A percentile compares a stretch with the other conserved stretches of the same genome.
Conservation (phyloP, 768 basidiomycete species). For the Leucosporidium yakuticum region DNA sequence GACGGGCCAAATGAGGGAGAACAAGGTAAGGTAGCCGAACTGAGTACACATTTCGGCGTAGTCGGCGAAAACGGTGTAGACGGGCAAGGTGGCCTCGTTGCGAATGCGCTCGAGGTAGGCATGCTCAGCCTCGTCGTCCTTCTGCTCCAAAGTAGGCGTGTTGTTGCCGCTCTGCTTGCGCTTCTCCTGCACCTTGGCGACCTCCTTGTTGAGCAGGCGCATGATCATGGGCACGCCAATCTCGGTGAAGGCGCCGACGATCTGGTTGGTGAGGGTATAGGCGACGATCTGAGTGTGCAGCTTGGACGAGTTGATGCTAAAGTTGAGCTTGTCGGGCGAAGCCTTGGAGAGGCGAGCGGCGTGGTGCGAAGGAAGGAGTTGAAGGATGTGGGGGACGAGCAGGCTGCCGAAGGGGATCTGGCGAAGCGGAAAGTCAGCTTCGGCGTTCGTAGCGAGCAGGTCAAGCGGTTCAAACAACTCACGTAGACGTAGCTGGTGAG, state of each 20-base stretch:
- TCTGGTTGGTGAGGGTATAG: slow-evolving; percentile 58
- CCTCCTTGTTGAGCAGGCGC: slow-evolving; percentile 49
- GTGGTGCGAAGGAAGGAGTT: slow-evolving; percentile 17
- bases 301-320: slow-evolving; percentile 51
- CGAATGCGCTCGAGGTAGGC: slow-evolving; percentile 73
- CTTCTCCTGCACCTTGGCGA: slow-evolving; percentile 38
- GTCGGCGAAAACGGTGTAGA: slow-evolving; percentile 52
- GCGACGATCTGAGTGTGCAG: slow-evolving; percentile 90
- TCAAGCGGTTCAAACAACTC: slow-evolving; percentile 63
- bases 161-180: slow-evolving; percentile 45
- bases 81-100: slow-evolving; percentile 68
- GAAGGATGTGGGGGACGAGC: slow-evolving; percentile 34
- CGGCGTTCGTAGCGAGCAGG: not conserved
- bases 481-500: slow-evolving; percentile 89
- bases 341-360: slow-evolving; percentile 8
- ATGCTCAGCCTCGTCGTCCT: slow-evolving; percentile 56
- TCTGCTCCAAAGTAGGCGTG: slow-evolving; percentile 52
- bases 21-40: slow-evolving; percentile 57
- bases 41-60: slow-evolving; percentile 96
- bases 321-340: slow-evolving; percentile 31
- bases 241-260: slow-evolving; percentile 68
- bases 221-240: slow-evolving; percentile 72
- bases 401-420: slow-evolving; percentile 37
- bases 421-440: not conserved
- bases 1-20: slow-evolving; percentile 91